Conservation (phyloP, 306 rosid genomes). For the Prunus persica region Prunus_persica_NCBIv2 NC_034015.1:19221001-19221500, state of each 20-base stretch:
- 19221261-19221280: constrained; percentile 45
- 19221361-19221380: constrained; percentile 17
- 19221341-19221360: not conserved
- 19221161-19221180: constrained; percentile 65
- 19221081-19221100: constrained; percentile 54
- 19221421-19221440: constrained; percentile 15
- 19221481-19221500: not conserved
- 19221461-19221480: not conserved
- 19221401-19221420: not conserved
- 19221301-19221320: constrained; percentile 27
- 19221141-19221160: constrained; percentile 66
- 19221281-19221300: constrained; percentile 29
- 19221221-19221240: not conserved
- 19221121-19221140: constrained; percentile 76
- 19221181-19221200: constrained; percentile 50
- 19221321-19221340: not conserved
- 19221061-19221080: not conserved
- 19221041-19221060: constrained; percentile 19
- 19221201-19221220: constrained; percentile 60
- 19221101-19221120: constrained; percentile 59
- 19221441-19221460: not conserved
- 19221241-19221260: constrained; percentile 33
- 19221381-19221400: constrained; percentile 17
- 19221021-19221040: constrained; percentile 57
- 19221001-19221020: constrained; percentile 38